Base-by-base conservation (phyloP, 1,284 basidiomycete species). In the Meira nashicola region DNA sequence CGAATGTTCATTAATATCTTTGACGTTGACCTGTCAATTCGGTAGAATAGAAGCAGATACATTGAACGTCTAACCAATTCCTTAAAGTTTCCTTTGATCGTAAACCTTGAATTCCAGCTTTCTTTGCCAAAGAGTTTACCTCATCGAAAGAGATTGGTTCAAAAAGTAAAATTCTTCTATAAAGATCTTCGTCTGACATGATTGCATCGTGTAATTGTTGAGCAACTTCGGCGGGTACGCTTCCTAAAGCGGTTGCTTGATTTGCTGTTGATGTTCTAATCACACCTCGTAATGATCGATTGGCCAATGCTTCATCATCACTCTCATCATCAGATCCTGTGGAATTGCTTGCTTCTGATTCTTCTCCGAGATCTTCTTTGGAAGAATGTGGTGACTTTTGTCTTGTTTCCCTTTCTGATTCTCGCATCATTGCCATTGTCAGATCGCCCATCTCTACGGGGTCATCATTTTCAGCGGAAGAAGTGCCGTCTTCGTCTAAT, bases 181-280 rank as follows among this genome's bases (percentile, higher is more conserved):
- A 53, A 19, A 53, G 23, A 39, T n/a, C 5, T 37, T 14, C 28
- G 28, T 53, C 28, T 25, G 19, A 38, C 12, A 33, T 53, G 23
- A 53, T 41, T 39, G 50, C 50, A n/a, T 41, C 37, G 50, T 53
- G 28, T 14, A 53, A 28, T 53, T 53, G 50, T 23, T 53, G 17
- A 2, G 50, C 40, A 33, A 53, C 7, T 25, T 5, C n/a, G 5
- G 37, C 21, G 15, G 50, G 28, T 8, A 33, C 28, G 28, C 9
- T 44, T 44, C 43, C 23, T 9, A 17, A 25, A 50, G 23, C 48
- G 15, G 37, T 17, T n/a, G 11, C 50, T 53, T 14, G 3, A 3
- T 38, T 25, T 53, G 37, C 28, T 23, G 17, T 33, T 38, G 46
- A n/a, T n/a, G n/a, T 46, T 21, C 44, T 12, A 12, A n/a, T 17